Evolutionary conservation across 345 rosid species (phyloP), one percentile per base, ranked within the genome.

Genomic region (Lepidium didymum): DNA sequence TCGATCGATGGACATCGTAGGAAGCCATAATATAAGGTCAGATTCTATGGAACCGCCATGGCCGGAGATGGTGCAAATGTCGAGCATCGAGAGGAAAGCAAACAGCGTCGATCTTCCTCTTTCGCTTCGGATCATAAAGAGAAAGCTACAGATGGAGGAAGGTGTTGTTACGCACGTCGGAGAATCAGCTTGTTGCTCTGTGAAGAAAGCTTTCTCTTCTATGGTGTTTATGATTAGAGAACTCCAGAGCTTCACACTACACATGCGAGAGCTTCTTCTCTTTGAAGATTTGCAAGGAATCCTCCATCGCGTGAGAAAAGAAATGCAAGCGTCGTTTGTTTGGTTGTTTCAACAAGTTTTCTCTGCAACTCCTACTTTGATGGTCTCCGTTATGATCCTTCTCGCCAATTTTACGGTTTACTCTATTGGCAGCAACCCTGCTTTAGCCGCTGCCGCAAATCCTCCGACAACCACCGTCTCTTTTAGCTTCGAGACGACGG

Each of bases 261-360:
- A 87, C 54, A 88, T 89, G 97, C 79, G 97, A 42, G 95, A 89
- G 78, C 21, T 79, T 68, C 79, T 86, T 4, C 83, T 69, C 52
- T 86, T 80, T 35, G 88, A 91, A 64, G 96, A 94, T 78, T 69
- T 91, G 10, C 92, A 86, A 62, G 91, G 81, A 14, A 81, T 89
- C 50, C 75, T 94, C 1, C 84, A 35, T 33, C 87, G 96, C 9
- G 99, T 87, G 0, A 87, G 87, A 14, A 76, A 69, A 25, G 99
- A 94, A 43, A 82, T 90, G 89, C 87, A 91, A 63, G 90, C 84
- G 0, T 94, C 97, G 2, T 94, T 94, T 18, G 97, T 94, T 2
- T 91, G 99, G 99, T 64, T 94, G 75, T 94, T 94, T 25, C 99
- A 94, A 55, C 95, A 86, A 77, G 92, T 91, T 1, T 94, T 94